Evolutionary conservation across 306 rosid species (phyloP), one percentile per base, ranked within the genome.

Genomic region (Cucurbita ficifolia): DNA sequence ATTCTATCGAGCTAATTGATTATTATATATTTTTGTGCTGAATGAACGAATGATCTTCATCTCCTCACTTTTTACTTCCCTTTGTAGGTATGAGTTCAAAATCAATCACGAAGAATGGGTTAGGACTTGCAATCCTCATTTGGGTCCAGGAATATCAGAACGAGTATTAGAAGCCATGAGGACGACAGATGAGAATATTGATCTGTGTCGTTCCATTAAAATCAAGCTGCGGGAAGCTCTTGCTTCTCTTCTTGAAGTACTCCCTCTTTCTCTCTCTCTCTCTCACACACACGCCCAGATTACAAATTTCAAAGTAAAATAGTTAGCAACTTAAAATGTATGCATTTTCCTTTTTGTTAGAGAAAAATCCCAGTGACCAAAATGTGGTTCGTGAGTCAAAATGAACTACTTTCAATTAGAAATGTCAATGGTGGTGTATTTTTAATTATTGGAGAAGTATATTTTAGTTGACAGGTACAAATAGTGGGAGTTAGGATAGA

Each of bases 91-190:
- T 72, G 97, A 94, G 52, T 84, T 94, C 87, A 94, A 89, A 87
- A 87, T 70, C 72, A 94, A 89, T 77, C 99, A 94, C 58, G 85
- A 84, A 17, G 87, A 87, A 82, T 91, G 99, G 99, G 17, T 94
- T 48, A 78, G 16, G 8, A 77, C 84, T 12, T 86, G 82, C 76
- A 86, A 85, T 78, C 97, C 99, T 55, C 71, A 87, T 69, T 60
- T 94, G 57, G 95, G 97, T 79, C 97, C 99, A 8, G 91, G 91
- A 56, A 86, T 84, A 77, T 82, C 86, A 63, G 95, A 91, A 77
- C 95, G 95, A 10, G 76, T 91, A 67, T 45, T 79, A 74, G 85
- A 83, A 56, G 95, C 96, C 76, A 72, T 91, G 40, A 78, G 6
- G 73, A 18, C 87, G 70, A 82, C 96, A 3, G 91, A 73, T 79